Conservation (phyloP, 495 filamentous ascomycete genomes). For the Neurospora sp. region DNA sequence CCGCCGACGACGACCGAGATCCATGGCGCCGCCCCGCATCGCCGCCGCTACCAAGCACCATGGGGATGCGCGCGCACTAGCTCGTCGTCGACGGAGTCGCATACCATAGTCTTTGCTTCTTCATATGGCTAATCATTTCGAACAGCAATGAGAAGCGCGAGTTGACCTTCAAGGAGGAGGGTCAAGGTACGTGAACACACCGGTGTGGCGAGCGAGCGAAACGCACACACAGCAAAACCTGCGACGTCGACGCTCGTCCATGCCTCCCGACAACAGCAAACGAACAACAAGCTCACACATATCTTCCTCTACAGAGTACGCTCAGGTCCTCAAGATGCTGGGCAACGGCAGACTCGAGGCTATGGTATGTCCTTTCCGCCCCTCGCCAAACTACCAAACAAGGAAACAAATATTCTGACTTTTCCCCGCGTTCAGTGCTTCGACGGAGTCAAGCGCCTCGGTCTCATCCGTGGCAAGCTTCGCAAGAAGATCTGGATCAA, state of each 20-base stretch:
- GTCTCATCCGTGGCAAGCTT: conserved; percentile 87
- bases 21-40: neutral
- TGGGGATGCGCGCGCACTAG: neutral
- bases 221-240: neutral
- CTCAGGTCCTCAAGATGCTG: conserved; percentile 97
- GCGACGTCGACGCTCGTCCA: neutral
- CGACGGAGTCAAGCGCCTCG: conserved; percentile 80
- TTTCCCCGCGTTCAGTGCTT: conserved; percentile 89
- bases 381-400: neutral
- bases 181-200: conserved; percentile 54
- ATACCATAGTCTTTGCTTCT: neutral
- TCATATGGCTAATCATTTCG: neutral
- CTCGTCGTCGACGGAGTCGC: neutral
- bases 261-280: neutral
- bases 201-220: conserved; percentile 4
- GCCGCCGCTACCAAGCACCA: neutral
- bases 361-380: conserved; percentile 12
- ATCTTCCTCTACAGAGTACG: conserved; percentile 58
- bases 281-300: conserved; percentile 12
- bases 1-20: neutral
- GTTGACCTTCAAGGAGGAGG: conserved; percentile 95
- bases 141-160: conserved; percentile 95
- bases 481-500: conserved; percentile 99
- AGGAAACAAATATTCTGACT: neutral
- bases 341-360: conserved; percentile 96